A percentile compares a stretch with the other conserved stretches of the same genome.
Conservation (phyloP, 1,284 basidiomycete genomes). For the Trichosporon ovoides region DNA sequence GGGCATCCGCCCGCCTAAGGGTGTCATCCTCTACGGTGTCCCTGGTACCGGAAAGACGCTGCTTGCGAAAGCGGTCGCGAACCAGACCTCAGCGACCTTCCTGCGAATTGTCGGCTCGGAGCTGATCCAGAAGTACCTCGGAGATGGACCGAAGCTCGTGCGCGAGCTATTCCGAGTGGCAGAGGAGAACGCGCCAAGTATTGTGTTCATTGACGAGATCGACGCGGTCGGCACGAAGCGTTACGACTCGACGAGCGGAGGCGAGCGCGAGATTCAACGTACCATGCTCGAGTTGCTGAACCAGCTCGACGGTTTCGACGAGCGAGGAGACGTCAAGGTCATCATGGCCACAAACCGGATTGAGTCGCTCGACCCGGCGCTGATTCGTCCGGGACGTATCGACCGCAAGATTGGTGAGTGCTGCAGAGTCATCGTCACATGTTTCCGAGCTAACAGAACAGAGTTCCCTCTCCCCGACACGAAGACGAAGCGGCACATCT, state of each 20-base stretch:
- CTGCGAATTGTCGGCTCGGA: constrained; percentile 96
- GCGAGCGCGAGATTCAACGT: constrained; percentile 96
- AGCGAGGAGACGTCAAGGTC: constrained; percentile 97
- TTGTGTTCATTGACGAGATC: constrained; percentile 99
- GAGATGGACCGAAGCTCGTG: constrained; percentile 98
- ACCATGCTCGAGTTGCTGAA: constrained; percentile 87
- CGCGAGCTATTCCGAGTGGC: constrained; percentile 95
- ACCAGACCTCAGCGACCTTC: constrained; percentile 98
- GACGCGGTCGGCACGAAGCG: constrained; percentile 98
- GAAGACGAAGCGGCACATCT: constrained; percentile 97
- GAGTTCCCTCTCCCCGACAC: constrained; percentile 91
- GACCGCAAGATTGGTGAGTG: constrained; percentile 81
- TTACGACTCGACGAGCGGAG: constrained; percentile 91
- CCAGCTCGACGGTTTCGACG: constrained; percentile 90
- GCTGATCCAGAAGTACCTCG: constrained; percentile 98
- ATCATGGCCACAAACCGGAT: constrained; percentile 59
- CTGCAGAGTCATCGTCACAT: constrained; percentile 8
- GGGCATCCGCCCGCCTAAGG: constrained; percentile 98
- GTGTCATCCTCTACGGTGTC: constrained; percentile 97
- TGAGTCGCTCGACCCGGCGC: constrained; percentile 89
- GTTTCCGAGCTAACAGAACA: constrained; percentile 15
- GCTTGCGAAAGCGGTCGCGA: constrained; percentile 96
- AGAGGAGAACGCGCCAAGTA: constrained; percentile 94
- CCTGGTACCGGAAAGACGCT: constrained; percentile 98
- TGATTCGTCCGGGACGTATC: constrained; percentile 96